These are phyloP conservation scores for Dryas octopetala DNA, from an alignment of 306 rosid species.

Conservation along the genomic window DNA sequence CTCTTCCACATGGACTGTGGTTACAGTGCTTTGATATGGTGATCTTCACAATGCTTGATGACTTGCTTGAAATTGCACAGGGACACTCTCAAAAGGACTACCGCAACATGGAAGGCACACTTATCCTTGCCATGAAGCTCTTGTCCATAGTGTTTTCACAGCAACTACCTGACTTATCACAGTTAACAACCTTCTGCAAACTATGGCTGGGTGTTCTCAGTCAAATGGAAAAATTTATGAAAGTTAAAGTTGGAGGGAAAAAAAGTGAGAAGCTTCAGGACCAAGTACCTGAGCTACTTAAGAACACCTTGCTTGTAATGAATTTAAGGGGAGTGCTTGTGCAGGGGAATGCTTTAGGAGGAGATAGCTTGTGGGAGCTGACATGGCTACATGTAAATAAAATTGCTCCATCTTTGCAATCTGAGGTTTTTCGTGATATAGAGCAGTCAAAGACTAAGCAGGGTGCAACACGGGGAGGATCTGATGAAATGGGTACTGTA, in stretches of 20 bases:
- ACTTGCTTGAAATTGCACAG: slow-evolving; percentile 86
- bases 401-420: slow-evolving; percentile 76
- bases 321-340: slow-evolving; percentile 69
- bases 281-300: slow-evolving; percentile 86
- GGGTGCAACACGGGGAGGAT: slow-evolving; percentile 44
- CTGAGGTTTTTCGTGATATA: slow-evolving; percentile 72
- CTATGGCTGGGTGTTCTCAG: slow-evolving; percentile 88
- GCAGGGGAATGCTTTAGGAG: slow-evolving; percentile 75
- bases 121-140: slow-evolving; percentile 80
- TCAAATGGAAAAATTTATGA: slow-evolving; percentile 85
- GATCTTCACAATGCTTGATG: slow-evolving; percentile 96
- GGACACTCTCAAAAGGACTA: slow-evolving; percentile 85
- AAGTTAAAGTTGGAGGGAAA: slow-evolving; percentile 76
- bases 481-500: slow-evolving; percentile 41
- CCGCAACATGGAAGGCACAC: slow-evolving; percentile 97
- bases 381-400: slow-evolving; percentile 92
- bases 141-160: slow-evolving; percentile 81
- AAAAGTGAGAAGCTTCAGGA: slow-evolving; percentile 87
- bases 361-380: slow-evolving; percentile 91
- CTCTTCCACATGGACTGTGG: slow-evolving; percentile 63
- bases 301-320: slow-evolving; percentile 78
- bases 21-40: slow-evolving; percentile 84
- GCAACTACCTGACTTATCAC: slow-evolving; percentile 68
- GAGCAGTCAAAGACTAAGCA: slow-evolving; percentile 47
- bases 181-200: slow-evolving; percentile 73